Conservation (phyloP, 345 rosid genomes). For the Bruguiera sexangula region DNA sequence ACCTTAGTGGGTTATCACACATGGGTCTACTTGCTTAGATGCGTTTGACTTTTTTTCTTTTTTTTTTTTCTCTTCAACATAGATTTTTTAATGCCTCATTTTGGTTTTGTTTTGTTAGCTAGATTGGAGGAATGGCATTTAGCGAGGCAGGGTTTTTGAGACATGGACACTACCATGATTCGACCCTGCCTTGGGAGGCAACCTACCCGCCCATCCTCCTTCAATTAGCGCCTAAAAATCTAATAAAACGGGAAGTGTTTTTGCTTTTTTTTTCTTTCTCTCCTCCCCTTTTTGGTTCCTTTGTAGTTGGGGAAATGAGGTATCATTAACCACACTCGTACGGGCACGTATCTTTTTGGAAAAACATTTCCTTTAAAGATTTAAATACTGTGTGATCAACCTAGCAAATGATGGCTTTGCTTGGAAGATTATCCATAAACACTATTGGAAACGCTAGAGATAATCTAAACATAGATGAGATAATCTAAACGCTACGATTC, state of each 20-base stretch:
- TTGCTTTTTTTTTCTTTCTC: not conserved
- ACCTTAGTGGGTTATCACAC: slow-evolving; percentile 58
- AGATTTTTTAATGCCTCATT: not conserved
- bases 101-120: slow-evolving; percentile 12
- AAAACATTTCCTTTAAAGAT: not conserved
- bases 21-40: slow-evolving; percentile 24
- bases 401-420: not conserved
- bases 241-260: not conserved
- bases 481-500: too few relatives aligned
- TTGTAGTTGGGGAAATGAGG: not conserved
- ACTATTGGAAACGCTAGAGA: too few relatives aligned
- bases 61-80: not conserved
- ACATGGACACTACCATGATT: slow-evolving; percentile 57
- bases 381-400: not conserved
- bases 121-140: slow-evolving; percentile 25
- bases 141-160: slow-evolving; percentile 54
- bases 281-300: not conserved
- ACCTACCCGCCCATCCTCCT: slow-evolving; percentile 39
- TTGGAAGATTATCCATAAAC: too few relatives aligned
- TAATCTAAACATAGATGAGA: too few relatives aligned
- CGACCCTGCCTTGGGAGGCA: slow-evolving; percentile 78
- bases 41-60: slow-evolving; percentile 19
- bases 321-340: slow-evolving; percentile 1
- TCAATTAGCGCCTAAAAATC: not conserved
- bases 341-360: slow-evolving; percentile 8